Base-by-base conservation (phyloP, 2,329 filamentous ascomycete species). In the Pseudogymnoascus sp. region DNA sequence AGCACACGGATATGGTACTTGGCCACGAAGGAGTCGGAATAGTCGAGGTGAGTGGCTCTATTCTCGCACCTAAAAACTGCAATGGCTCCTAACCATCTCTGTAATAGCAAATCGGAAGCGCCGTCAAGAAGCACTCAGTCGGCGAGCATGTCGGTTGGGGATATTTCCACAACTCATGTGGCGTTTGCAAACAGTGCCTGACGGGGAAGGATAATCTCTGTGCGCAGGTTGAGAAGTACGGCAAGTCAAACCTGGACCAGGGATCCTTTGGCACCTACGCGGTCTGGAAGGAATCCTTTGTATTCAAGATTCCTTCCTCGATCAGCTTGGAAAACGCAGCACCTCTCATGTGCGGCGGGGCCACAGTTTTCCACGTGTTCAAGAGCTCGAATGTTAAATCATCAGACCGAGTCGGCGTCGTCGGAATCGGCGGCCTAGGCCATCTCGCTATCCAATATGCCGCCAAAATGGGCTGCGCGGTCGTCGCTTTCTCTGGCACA, bases 391-490 rank as follows among this genome's bases (percentile, higher is more conserved):
- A 74, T 10, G 64, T 62, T 4, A 70, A 69, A 58, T 62, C 67
- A 24, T 65, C 64, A 4, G 67, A 72, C 41, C 65, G 68, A 40
- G 70, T 76, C 41, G 74, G 73, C 7, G 66, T 76, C 57, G 76
- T 87, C 17, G 84, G 83, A 59, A 75, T 87, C 54, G 79, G 86
- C 47, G 84, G 84, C 31, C 74, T 86, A 1, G 84, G 84, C 1
- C 84, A 87, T 69, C 71, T 86, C 40, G 84, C 83, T 5, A 84
- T 87, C 61, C 82, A 85, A 66, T 86, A 84, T 67, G 84, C 83
- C 0, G 74, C 78, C 3, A 84, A 83, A 72, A 85, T 85, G 82
- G 84, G 84, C 9, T 84, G 79, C 68, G 74, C 81, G 33, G 80
- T 85, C 13, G 77, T 83, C 44, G 84, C 84, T 8, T 81, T 86